A percentile compares a stretch with the other conserved stretches of the same genome.
phyloP scores from a whole-genome alignment of 1,284 basidiomycete species.

The Heliocybe sulcata region DNA sequence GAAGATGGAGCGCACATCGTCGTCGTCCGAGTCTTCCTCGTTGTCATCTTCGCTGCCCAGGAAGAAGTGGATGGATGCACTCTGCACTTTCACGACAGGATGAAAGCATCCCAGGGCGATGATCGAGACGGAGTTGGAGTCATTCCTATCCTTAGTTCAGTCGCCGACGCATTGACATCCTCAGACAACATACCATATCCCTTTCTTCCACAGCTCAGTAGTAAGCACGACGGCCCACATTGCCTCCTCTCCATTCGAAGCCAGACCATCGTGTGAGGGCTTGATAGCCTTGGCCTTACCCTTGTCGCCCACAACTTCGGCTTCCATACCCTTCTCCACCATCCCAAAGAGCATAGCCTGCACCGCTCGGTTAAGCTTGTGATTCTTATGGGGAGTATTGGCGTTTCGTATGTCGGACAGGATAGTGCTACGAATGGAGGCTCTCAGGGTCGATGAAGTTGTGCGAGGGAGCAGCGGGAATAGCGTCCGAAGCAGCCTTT shows the following conservation, averaged over 20 bases:
- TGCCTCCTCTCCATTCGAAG: conserved; percentile 72
- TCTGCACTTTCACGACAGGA: conserved; percentile 92
- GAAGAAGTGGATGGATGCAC: conserved; percentile 96
- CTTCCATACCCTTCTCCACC: conserved; percentile 88
- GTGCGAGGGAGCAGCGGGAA: conserved; percentile 93
- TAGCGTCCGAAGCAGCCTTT: conserved; percentile 81
- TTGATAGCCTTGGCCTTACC: conserved; percentile 53
- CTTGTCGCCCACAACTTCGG: conserved; percentile 75
- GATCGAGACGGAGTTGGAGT: conserved; percentile 92
- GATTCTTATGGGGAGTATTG: conserved; percentile 86
- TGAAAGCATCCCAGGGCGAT: conserved; percentile 91
- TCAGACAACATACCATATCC: conserved; percentile 65
- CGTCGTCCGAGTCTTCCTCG: conserved; percentile 66
- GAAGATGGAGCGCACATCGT: conserved; percentile 32
- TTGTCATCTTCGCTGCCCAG: conserved; percentile 75
- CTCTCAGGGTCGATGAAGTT: conserved; percentile 76
- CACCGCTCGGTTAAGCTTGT: conserved; percentile 94
- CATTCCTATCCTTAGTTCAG: conserved; percentile 48
- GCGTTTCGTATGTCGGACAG: conserved; percentile 93
- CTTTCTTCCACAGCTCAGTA: conserved; percentile 92
- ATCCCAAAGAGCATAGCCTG: conserved; percentile 96
- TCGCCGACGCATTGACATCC: background rate
- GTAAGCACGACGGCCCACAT: conserved; percentile 97
- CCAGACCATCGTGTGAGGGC: conserved; percentile 32
- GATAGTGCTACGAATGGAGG: conserved; percentile 91